phyloP scores from a whole-genome alignment of 192 early-diverging fungal genomes.

The Entomortierella lignicola region DNA sequence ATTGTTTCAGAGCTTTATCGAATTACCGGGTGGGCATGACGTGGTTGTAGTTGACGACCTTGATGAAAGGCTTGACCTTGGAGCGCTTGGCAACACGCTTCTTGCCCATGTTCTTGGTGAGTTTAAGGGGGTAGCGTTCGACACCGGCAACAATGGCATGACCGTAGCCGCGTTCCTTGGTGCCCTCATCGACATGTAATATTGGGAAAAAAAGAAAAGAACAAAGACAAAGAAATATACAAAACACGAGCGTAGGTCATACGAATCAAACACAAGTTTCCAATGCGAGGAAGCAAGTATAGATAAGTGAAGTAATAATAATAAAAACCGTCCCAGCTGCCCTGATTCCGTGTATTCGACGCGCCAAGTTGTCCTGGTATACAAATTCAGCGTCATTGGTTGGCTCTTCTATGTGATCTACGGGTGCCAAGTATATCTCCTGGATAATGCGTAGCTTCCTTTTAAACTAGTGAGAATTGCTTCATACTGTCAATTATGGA shows the following conservation, averaged over 20 bases:
- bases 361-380: no score
- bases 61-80: slow-evolving; percentile 99
- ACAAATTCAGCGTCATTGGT: no score
- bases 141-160: slow-evolving; percentile 99
- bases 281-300: slow-evolving; percentile 48
- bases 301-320: slow-evolving; percentile 2
- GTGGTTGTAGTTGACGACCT: slow-evolving; percentile 99
- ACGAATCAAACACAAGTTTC: slow-evolving; percentile 51
- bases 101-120: slow-evolving; percentile 94
- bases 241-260: slow-evolving; percentile 41
- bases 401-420: no score
- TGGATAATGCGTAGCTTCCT: no score
- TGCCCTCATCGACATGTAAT: slow-evolving; percentile 93
- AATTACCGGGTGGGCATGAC: slow-evolving; percentile 97
- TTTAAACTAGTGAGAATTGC: no score
- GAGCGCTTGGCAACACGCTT: slow-evolving; percentile 97
- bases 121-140: slow-evolving; percentile 97
- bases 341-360: no score
- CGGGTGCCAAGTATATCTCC: no score
- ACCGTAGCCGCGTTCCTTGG: slow-evolving; percentile 95
- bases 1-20: background rate
- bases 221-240: slow-evolving; percentile 13
- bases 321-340: no score
- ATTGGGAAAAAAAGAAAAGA: slow-evolving; percentile 14
- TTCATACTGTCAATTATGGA: no score